Evolutionary conservation across 768 basidiomycete genomes (phyloP).

Genomic region (Boletus rubroflammeus): DNA sequence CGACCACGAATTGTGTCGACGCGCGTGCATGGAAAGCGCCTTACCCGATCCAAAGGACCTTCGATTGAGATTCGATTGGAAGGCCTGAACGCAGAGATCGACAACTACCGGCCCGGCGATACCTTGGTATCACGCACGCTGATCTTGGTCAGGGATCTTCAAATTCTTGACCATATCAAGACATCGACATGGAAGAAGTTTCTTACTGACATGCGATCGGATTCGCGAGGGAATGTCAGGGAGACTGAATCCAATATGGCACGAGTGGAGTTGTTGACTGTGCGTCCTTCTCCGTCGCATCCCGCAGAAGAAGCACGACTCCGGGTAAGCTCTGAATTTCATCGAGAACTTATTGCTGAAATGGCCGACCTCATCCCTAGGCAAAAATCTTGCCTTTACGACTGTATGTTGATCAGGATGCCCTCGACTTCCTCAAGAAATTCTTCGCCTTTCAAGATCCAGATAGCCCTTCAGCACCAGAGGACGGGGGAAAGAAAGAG

Average conservation of each 20-base stretch:
- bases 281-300: conserved; percentile 67
- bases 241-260: conserved; percentile 95
- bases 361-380: conserved; percentile 36
- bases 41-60: conserved; percentile 71
- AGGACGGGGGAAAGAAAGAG: conserved; percentile 34
- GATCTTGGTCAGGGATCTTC: conserved; percentile 65
- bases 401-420: conserved; percentile 96
- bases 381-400: conserved; percentile 87
- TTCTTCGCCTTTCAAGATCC: conserved; percentile 88
- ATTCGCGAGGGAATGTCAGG: conserved; percentile 82
- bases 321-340: conserved; percentile 37
- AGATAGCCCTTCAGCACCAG: conserved; percentile 34
- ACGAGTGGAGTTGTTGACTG: conserved; percentile 71
- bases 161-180: conserved; percentile 96
- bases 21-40: conserved; percentile 52
- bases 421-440: conserved; percentile 94
- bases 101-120: conserved; percentile 55
- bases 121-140: conserved; percentile 62
- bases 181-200: conserved; percentile 99
- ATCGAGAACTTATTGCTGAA: not conserved
- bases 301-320: conserved; percentile 74
- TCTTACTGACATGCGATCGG: conserved; percentile 77
- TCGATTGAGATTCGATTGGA: conserved; percentile 81
- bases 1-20: conserved; percentile 32
- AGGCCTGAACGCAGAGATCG: conserved; percentile 62